A percentile compares a stretch with the other conserved stretches of the same genome.
Evolutionary conservation across 176 grass and related monocot genomes (phyloP).

Genomic region (Urochloa ruziziensis): DNA sequence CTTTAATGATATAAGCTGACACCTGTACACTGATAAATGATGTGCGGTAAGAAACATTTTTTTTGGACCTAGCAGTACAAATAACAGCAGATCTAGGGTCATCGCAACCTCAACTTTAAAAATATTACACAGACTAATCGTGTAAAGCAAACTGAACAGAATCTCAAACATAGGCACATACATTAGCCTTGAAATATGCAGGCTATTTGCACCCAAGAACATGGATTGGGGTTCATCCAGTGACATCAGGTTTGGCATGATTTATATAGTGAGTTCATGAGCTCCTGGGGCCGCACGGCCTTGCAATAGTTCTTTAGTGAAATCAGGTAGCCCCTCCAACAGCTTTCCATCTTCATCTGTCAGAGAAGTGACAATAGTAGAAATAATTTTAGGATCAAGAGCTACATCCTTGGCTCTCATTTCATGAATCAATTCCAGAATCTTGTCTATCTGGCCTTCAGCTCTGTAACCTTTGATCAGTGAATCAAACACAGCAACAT

Average conservation of each 20-base stretch:
- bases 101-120: neutral
- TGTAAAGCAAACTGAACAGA: neutral
- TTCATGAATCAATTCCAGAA: slow-evolving; percentile 46
- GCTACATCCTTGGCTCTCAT: slow-evolving; percentile 52
- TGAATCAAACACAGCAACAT: slow-evolving; percentile 55
- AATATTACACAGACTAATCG: neutral
- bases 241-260: slow-evolving; percentile 4
- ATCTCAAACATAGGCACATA: neutral
- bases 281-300: neutral
- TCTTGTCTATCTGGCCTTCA: slow-evolving; percentile 24
- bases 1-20: neutral
- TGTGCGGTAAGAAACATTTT: neutral
- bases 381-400: slow-evolving; percentile 44
- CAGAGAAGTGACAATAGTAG: slow-evolving; percentile 38
- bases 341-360: slow-evolving; percentile 24
- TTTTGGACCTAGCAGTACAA: neutral
- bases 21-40: slow-evolving; percentile 1
- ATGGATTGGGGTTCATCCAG: neutral
- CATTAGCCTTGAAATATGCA: slow-evolving; percentile 22
- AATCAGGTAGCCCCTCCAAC: slow-evolving; percentile 27
- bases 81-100: neutral
- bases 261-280: slow-evolving; percentile 22
- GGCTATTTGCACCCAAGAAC: neutral
- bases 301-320: slow-evolving; percentile 1
- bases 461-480: slow-evolving; percentile 45